Percentiles rank a stretch among this genome's conserved stretches.
These are phyloP conservation scores for Dacryopinax spathularia DNA, from an alignment of 768 basidiomycete species.

Conservation along the genomic window DNA sequence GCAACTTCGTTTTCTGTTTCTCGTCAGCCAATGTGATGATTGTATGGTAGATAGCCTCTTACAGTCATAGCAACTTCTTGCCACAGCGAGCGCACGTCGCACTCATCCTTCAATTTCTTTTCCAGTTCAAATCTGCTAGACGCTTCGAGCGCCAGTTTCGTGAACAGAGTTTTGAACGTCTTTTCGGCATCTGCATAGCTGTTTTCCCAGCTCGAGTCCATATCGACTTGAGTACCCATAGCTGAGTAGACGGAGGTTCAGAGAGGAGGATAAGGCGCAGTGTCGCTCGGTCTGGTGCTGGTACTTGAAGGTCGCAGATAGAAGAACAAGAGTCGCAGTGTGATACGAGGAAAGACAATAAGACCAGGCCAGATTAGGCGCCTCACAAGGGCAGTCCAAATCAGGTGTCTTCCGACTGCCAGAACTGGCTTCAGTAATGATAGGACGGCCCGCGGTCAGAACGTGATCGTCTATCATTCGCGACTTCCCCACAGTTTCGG, in stretches of 20 bases:
- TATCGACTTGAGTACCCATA: not conserved
- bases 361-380: too few species aligned
- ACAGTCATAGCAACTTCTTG: not conserved
- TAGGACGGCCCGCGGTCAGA: too few species aligned
- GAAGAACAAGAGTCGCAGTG: too few species aligned
- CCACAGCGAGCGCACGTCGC: not conserved
- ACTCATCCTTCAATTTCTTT: not conserved
- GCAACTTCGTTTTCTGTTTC: not conserved
- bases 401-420: too few species aligned
- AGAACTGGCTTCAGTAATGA: too few species aligned
- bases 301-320: too few species aligned
- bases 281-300: not conserved
- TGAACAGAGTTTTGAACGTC: not conserved
- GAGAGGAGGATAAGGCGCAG: not conserved
- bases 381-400: too few species aligned
- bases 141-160: not conserved
- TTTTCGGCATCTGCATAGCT: not conserved
- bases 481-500: too few species aligned
- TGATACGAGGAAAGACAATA: too few species aligned
- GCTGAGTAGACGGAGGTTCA: not conserved
- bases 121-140: not conserved
- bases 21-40: not conserved
- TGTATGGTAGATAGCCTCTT: not conserved
- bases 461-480: too few species aligned
- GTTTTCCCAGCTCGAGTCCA: not conserved